Evolutionary conservation across 441 rosid species (phyloP).

Genomic region (Populus hybrid): DNA sequence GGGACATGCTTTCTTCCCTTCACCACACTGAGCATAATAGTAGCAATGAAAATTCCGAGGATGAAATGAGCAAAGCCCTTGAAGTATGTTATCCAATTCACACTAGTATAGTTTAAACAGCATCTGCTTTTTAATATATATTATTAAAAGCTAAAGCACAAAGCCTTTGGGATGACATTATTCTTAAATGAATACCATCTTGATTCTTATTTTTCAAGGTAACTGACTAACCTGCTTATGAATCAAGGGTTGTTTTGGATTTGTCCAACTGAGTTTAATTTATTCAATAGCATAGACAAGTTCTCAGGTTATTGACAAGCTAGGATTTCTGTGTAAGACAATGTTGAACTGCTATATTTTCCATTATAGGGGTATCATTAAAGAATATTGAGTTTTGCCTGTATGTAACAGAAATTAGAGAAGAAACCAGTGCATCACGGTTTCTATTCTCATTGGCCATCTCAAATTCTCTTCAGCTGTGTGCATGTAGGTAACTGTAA

Average conservation of each 20-base stretch:
- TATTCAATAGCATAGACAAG: not conserved
- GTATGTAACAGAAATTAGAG: not conserved
- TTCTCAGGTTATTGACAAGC: not conserved
- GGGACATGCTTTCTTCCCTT: conserved; percentile 94
- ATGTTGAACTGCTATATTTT: conserved; percentile 8
- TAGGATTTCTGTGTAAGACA: not conserved
- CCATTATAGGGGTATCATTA: not conserved
- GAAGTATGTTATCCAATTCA: conserved; percentile 50
- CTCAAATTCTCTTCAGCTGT: conserved; percentile 28
- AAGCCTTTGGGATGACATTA: not conserved
- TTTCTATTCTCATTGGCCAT: conserved; percentile 7
- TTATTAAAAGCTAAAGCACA: not conserved
- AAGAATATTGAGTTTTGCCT: not conserved
- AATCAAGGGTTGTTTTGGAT: not conserved
- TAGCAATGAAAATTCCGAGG: conserved; percentile 84
- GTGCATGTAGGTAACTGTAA: conserved; percentile 78
- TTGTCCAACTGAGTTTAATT: not conserved
- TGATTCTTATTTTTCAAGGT: not conserved
- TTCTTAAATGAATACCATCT: not conserved
- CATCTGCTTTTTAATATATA: not conserved
- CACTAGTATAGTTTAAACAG: not conserved
- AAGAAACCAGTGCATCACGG: not conserved
- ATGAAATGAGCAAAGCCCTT: conserved; percentile 82
- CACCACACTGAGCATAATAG: conserved; percentile 94
- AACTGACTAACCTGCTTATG: not conserved